Evolutionary conservation across 768 basidiomycete genomes (phyloP).

Genomic region (Pleurotus tuoliensis): DNA sequence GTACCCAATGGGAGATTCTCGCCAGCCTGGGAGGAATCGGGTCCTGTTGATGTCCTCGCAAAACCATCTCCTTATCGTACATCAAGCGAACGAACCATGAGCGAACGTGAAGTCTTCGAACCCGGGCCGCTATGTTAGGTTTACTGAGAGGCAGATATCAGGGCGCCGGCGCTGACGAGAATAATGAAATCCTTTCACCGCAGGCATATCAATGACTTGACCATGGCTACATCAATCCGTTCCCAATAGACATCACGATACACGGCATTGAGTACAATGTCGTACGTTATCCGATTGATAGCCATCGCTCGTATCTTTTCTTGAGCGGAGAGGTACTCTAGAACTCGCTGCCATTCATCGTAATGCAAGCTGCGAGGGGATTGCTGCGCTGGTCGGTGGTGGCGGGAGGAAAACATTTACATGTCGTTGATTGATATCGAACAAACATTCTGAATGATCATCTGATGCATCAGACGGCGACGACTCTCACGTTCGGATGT

Average conservation of each 20-base stretch:
- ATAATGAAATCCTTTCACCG: slow-evolving; percentile 20
- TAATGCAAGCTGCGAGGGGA: slow-evolving; percentile 16
- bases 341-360: slow-evolving; percentile 30
- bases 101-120: slow-evolving; percentile 30
- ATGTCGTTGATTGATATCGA: no score
- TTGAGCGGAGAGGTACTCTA: slow-evolving; percentile 13
- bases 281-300: slow-evolving; percentile 30
- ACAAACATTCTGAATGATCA: no score
- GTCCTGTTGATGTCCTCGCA: neutral
- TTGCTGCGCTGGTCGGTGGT: no score
- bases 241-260: slow-evolving; percentile 30
- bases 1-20: neutral
- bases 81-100: slow-evolving; percentile 39
- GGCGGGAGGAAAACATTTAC: no score
- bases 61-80: slow-evolving; percentile 15
- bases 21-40: neutral
- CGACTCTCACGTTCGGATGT: no score
- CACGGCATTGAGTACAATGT: slow-evolving; percentile 23
- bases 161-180: neutral
- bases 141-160: slow-evolving; percentile 14
- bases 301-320: slow-evolving; percentile 19
- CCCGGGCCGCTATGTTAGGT: slow-evolving; percentile 28
- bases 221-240: slow-evolving; percentile 23
- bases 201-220: slow-evolving; percentile 22
- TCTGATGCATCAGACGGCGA: no score